Evolutionary conservation across 257 asterid genomes (phyloP).

Genomic region (Solanum sitiens): DNA sequence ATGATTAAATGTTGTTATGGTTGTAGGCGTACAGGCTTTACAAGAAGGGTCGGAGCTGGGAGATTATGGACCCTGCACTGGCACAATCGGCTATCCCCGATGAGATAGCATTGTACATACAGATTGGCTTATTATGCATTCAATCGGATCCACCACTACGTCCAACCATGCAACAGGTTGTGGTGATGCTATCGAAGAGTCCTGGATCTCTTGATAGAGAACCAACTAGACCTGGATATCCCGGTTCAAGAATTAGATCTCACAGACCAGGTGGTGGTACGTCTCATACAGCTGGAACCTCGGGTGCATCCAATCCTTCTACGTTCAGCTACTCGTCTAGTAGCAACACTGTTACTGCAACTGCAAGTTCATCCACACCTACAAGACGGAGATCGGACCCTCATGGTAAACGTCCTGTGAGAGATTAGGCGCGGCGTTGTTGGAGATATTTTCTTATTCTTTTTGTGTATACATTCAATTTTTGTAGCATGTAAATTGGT

Average conservation of each 20-base stretch:
- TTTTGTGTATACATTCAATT: not conserved
- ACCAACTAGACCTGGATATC: conserved; percentile 71
- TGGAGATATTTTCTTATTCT: not conserved
- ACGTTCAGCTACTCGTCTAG: conserved; percentile 32
- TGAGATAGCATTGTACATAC: conserved; percentile 40
- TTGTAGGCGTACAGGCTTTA: conserved; percentile 69
- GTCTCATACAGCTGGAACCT: conserved; percentile 31
- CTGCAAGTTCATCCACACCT: conserved; percentile 23
- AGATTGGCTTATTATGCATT: conserved; percentile 66
- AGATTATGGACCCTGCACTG: conserved; percentile 55
- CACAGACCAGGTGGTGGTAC: conserved; percentile 13
- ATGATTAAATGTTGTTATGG: not conserved
- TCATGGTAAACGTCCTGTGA: conserved; percentile 45
- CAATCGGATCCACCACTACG: conserved; percentile 72
- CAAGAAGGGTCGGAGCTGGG: conserved; percentile 59
- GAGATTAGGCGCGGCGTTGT: conserved; percentile 15
- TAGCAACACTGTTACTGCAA: conserved; percentile 29
- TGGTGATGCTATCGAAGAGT: conserved; percentile 51
- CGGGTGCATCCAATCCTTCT: conserved; percentile 32
- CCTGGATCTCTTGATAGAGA: conserved; percentile 56
- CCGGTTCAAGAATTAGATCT: conserved; percentile 43
- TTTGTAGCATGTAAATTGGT: not conserved
- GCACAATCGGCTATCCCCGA: conserved; percentile 39
- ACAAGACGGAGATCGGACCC: conserved; percentile 23
- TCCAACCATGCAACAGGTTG: conserved; percentile 74